Conservation (phyloP, 441 rosid genomes). For the Gossypium lobatum region DNA sequence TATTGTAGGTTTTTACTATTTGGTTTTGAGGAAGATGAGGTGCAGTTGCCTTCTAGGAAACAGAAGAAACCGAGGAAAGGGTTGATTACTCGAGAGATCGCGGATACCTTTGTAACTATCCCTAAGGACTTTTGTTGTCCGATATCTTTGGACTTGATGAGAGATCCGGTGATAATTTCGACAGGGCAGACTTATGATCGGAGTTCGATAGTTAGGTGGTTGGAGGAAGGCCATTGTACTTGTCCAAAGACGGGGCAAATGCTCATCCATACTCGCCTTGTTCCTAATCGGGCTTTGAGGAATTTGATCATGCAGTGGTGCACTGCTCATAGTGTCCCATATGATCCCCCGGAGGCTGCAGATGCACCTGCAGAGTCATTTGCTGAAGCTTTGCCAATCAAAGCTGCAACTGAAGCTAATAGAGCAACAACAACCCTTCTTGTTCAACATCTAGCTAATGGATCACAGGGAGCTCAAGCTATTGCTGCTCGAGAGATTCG, state of each 20-base stretch:
- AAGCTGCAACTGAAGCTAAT: slow-evolving; percentile 74
- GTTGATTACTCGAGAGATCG: slow-evolving; percentile 63
- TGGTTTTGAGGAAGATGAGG: slow-evolving; percentile 63
- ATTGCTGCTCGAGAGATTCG: slow-evolving; percentile 80
- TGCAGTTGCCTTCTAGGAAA: slow-evolving; percentile 36
- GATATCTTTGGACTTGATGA: slow-evolving; percentile 78
- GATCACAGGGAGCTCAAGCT: slow-evolving; percentile 54
- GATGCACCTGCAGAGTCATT: slow-evolving; percentile 53
- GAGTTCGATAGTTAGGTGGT: slow-evolving; percentile 77
- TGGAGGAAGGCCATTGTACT: slow-evolving; percentile 79
- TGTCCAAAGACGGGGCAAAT: slow-evolving; percentile 88
- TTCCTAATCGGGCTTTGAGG: slow-evolving; percentile 79
- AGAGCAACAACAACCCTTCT: slow-evolving; percentile 69
- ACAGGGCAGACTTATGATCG: slow-evolving; percentile 92
- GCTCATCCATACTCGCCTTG: slow-evolving; percentile 53
- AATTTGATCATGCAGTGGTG: slow-evolving; percentile 84
- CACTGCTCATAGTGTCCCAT: slow-evolving; percentile 60
- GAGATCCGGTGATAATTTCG: slow-evolving; percentile 80
- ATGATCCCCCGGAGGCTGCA: slow-evolving; percentile 42
- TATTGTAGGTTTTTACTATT: slow-evolving; percentile 73
- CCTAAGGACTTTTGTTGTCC: slow-evolving; percentile 90
- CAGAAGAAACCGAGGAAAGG: slow-evolving; percentile 55
- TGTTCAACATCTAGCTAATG: slow-evolving; percentile 53
- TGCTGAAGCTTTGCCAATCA: slow-evolving; percentile 50
- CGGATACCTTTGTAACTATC: slow-evolving; percentile 50